Evolutionary conservation across 2,329 filamentous ascomycete genomes (phyloP), one percentile per base, ranked within the genome.

Genomic region (Lecanicillium sp.): DNA sequence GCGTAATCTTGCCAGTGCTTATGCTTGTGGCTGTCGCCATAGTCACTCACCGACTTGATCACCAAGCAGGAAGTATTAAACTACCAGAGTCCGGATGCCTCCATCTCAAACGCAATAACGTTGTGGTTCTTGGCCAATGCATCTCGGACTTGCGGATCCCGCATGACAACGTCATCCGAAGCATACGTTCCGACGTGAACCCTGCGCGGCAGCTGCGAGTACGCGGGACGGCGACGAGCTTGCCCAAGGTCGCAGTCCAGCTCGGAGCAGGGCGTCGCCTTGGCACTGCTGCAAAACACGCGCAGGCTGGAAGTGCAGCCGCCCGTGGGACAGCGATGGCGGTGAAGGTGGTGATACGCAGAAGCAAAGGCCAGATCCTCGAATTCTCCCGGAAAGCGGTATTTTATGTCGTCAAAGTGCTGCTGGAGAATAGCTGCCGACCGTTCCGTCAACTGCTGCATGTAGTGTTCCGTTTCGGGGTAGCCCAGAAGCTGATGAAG

Each of bases 31-130:
- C 57, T 56, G 37, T 66, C 61, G 1, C 58, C 56, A 41, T 65
- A 66, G 46, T 65, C 58, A 37, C 55, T 58, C 1, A 61, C 55
- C 4, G 59, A 58, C 33, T 60, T 60, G 40, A 65, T 55, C 3
- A 63, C 48, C 2, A 63, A 33, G 17, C 45, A 56, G 11, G 22
- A 2, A 3, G 34, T n/a, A n/a, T 36, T 19, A 5, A 29, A 27
- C 15, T 29, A 17, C 5, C 5, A 18, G 8, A 36, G 7, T 14
- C 25, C 34, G 3, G 34, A 36, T 8, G 25, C 34, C 34, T 36
- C 34, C 34, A 36, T 36, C 3, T 36, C 34, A 36, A 36, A 36
- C 3, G 34, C 34, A 6, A 36, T 9, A 10, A 36, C 34, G 6
- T 19, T 19, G 15, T 29, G 7, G 4, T 29, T 3, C 13, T 36